Conservation (phyloP, 139 green algal species). For the Desmodesmus armatus region DNA sequence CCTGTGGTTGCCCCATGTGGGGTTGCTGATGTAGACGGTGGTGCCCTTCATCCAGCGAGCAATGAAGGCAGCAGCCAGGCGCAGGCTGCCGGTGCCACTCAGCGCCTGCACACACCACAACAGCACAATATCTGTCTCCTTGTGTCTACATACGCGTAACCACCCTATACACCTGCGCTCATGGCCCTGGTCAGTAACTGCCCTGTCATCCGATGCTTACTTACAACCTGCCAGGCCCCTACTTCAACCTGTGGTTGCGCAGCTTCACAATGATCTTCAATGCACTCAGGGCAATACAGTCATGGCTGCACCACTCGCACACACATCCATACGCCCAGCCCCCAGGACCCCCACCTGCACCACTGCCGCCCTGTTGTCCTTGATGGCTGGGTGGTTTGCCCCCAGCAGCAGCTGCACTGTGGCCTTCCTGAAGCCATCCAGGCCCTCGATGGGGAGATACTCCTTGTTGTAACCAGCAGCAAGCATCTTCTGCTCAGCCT, state of each 20-base stretch:
- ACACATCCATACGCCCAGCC: no score
- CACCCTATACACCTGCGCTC: no score
- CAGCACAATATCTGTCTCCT: no score
- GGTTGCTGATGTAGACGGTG: constrained; percentile 77
- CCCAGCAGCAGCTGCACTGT: constrained; percentile 93
- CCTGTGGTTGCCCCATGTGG: constrained; percentile 96
- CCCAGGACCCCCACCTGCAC: constrained; percentile 15
- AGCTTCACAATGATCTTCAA: no score
- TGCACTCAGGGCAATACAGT: no score
- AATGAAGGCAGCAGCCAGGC: constrained; percentile 94
- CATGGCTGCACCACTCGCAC: no score
- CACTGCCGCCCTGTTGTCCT: constrained; percentile 65
- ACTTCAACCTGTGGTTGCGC: no score
- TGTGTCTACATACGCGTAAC: no score
- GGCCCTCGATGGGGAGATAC: constrained; percentile 96
- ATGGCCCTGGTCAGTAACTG: no score
- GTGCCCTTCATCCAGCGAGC: constrained; percentile 81
- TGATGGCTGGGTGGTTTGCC: constrained; percentile 71
- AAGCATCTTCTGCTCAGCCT: constrained; percentile 95
- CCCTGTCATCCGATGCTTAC: no score
- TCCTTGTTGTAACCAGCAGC: constrained; percentile 90
- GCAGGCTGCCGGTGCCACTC: constrained; percentile 94
- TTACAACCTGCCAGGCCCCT: no score
- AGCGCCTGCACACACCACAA: constrained; percentile 87
- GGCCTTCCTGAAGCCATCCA: constrained; percentile 87